Conservation (phyloP, 2,329 filamentous ascomycete species). For the Calonectria honghensis region DNA sequence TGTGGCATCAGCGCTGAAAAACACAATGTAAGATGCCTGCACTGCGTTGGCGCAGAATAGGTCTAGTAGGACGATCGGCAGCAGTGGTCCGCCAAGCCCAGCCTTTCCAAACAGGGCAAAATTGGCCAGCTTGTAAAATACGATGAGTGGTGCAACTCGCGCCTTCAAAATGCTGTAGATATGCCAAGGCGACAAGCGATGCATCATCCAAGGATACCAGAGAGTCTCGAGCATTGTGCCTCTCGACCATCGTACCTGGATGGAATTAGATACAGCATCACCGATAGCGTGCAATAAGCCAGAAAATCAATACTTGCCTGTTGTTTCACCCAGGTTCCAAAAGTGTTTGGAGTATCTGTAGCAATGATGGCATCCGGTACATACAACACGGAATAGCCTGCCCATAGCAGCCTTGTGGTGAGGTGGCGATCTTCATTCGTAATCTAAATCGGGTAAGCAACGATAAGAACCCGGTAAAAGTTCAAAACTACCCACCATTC, state of each 20-base stretch:
- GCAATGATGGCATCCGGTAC: conserved; percentile 6
- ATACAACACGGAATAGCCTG: background rate
- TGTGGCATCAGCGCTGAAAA: conserved; percentile 19
- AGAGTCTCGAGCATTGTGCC: conserved; percentile 16
- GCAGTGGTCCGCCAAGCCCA: background rate
- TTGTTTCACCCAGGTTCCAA: conserved; percentile 12
- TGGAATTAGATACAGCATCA: too few species aligned
- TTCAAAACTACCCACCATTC: background rate
- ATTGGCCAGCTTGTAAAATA: background rate
- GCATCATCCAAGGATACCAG: conserved; percentile 20
- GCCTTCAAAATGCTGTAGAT: conserved; percentile 22
- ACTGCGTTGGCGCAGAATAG: conserved; percentile 22
- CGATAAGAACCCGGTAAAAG: too few species aligned
- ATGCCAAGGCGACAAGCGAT: background rate
- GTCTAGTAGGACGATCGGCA: conserved; percentile 5
- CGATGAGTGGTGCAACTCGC: conserved; percentile 2
- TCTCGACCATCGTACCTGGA: conserved; percentile 9
- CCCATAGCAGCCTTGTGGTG: conserved; percentile 10
- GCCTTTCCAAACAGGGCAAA: background rate
- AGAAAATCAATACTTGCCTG: background rate
- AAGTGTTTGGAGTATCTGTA: conserved; percentile 9
- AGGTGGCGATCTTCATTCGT: conserved; percentile 16
- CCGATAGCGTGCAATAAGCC: accelerated
- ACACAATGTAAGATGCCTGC: conserved; percentile 21
- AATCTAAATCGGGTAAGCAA: background rate